Evolutionary conservation across 2,329 filamentous ascomycete species (phyloP).

Genomic region (Rasamsonia emersonii): DNA sequence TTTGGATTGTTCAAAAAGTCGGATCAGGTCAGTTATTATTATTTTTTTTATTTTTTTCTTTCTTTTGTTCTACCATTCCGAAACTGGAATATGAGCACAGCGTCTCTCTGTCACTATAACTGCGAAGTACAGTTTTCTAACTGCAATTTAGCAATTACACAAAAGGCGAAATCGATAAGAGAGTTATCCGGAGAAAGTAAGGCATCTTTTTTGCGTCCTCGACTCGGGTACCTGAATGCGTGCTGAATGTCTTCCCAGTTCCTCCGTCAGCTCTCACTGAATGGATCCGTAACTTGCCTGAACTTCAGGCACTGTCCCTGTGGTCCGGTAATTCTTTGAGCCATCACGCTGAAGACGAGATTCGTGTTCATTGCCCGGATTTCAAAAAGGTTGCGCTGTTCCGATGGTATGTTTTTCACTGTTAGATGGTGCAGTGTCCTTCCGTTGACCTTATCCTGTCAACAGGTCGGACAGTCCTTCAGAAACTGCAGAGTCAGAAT

Average conservation of each 20-base stretch:
- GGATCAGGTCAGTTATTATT: constrained; percentile 38
- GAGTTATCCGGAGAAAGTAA: constrained; percentile 47
- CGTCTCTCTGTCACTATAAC: too few relatives aligned
- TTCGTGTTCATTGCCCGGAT: constrained; percentile 50
- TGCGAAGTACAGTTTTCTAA: too few relatives aligned
- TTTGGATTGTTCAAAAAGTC: constrained; percentile 38
- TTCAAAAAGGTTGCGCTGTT: constrained; percentile 55
- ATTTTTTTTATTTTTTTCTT: too few relatives aligned
- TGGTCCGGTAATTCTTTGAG: constrained; percentile 54
- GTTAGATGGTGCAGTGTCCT: constrained; percentile 6
- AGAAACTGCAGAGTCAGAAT: constrained; percentile 46
- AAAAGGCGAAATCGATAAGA: constrained; percentile 47
- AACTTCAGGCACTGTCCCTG: constrained; percentile 51
- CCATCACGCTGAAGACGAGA: constrained; percentile 44
- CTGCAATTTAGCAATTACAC: constrained; percentile 33
- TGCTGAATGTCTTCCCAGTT: constrained; percentile 35
- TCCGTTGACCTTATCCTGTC: constrained; percentile 15
- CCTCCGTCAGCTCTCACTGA: constrained; percentile 44
- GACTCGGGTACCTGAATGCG: too few relatives aligned
- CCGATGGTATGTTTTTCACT: constrained; percentile 30
- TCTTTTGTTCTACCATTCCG: too few relatives aligned
- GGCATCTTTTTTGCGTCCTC: constrained; percentile 7
- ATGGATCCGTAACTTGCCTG: constrained; percentile 53
- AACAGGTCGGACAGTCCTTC: constrained; percentile 20
- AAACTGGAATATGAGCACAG: too few relatives aligned